Conservation (phyloP, 257 asterid species). For the Cinchona pubescens region DNA sequence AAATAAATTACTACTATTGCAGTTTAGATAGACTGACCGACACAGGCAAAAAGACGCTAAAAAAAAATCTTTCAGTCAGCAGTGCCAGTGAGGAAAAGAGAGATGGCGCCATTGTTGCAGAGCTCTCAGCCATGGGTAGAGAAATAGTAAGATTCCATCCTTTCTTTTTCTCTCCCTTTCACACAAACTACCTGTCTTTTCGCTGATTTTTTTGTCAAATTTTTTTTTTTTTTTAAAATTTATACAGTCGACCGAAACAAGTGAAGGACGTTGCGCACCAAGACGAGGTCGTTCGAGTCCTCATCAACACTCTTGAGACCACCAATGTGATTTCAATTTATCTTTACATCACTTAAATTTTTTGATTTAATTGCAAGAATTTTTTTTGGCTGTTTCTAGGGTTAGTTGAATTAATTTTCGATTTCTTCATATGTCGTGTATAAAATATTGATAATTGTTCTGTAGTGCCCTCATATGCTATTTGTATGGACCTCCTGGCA, state of each 20-base stretch:
- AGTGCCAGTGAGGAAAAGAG: not conserved
- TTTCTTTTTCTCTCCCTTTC: not conserved
- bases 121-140: conserved; percentile 99
- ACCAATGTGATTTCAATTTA: conserved; percentile 51
- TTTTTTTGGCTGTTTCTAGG: not conserved
- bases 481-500: conserved; percentile 98
- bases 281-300: conserved; percentile 95
- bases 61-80: not conserved
- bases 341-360: not conserved
- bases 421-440: not conserved
- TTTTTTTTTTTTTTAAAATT: conserved; percentile 3
- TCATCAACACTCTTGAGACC: conserved; percentile 94
- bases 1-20: too few relatives aligned
- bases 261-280: conserved; percentile 99
- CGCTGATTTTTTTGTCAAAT: not conserved
- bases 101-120: conserved; percentile 87
- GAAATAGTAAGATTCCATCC: conserved; percentile 56
- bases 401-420: conserved; percentile 2
- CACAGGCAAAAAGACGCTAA: not conserved
- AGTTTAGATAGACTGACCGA: too few relatives aligned
- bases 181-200: not conserved
- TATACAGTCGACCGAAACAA: conserved; percentile 82
- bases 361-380: not conserved
- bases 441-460: not conserved
- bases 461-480: conserved; percentile 93